Evolutionary conservation across 2,329 filamentous ascomycete genomes (phyloP), one percentile per base, ranked within the genome.

Genomic region (Colletotrichum liriopes): DNA sequence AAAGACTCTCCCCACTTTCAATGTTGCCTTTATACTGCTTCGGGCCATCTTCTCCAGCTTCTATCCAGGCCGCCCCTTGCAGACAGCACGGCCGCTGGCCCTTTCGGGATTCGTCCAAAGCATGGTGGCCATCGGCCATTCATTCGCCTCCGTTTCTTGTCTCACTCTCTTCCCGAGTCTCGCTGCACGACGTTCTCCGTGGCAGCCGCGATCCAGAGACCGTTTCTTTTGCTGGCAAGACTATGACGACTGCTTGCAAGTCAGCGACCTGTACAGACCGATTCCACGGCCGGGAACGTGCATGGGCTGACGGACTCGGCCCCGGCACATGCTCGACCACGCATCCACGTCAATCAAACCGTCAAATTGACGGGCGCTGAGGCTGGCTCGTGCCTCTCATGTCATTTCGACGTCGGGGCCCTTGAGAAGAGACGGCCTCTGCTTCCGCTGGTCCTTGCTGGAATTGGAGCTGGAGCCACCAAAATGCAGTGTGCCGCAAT

Each of bases 1-100:
- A 35, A 14, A 49, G 47, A 52, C 23, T 70, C 60, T 49, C 67
- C 66, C 67, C 66, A 70, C 66, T 65, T 56, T 12, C 32, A 49
- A 56, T 56, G 29, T 56, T 54, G 29, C 54, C 65, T 69, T 32
- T 47, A 35, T 70, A 39, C 70, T 72, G 60, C 59, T 72, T 70
- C 23, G 70, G 65, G 70, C 54, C 39, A 59, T 59, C 29, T 49
- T 59, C 65, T 60, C 54, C 70, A 72, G 37, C 51, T 41, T 63
- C 54, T 64, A 45, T 64, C 69, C 65, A 72, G 59, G 65, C 49
- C 23, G 11, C 11, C 32, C 59, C 69, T 49, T 68, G 70, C 32
- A 62, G 49, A 49, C 23, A 60, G 54, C 49, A 35, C 55, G 52
- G 65, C 45, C 45, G n/a, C 61, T 32, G 47, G 54, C 70, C 67